Base-by-base conservation (phyloP, 1,284 basidiomycete species). In the Cerrena zonata region DNA sequence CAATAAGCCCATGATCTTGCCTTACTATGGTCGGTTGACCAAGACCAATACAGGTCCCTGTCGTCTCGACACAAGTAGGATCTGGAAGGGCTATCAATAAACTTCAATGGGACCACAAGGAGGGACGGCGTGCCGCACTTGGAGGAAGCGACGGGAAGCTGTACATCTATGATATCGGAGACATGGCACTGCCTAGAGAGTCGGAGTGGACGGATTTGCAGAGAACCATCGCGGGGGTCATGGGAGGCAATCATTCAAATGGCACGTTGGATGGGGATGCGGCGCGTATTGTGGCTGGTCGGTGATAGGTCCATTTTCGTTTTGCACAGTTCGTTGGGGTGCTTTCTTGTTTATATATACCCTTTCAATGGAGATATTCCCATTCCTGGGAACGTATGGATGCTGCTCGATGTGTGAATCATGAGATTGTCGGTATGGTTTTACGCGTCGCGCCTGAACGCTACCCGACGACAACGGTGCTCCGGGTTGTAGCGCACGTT, bases 161-260 rank as follows among this genome's bases (percentile, higher is more conserved):
- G 50, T 95, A 96, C 68, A 80, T 99, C 37, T 97, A 96, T 67
- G 94, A 95, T 62, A 84, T 95, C 55, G 90, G 91, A n/a, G 92
- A 95, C 62, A 84, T 89, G 76, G 84, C 82, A 1, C 76, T 89
- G 18, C 88, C 91, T 2, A 73, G 88, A 53, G 92, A 94, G 69
- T 78, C 80, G 4, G 92, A 95, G 67, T 95, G 92, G 92, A 79
- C 80, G 5, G 91, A 94, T 59, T 66, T 94, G 72, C 91, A 94
- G 66, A 88, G 89, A 72, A 87, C 84, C 15, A 64, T 93, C 22
- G 75, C 81, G 13, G 79, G 80, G 0, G 74, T 89, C 55, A 73
- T 69, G n/a, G 79, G 80, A 52, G 74, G 72, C 12, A 78, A 80
- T 22, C 79, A 82, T 59, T 59, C 70, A 42, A 82, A 79, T 58